Evolutionary conservation across 2,329 filamentous ascomycete genomes (phyloP).

Genomic region (Tolypocladium tundrense): DNA sequence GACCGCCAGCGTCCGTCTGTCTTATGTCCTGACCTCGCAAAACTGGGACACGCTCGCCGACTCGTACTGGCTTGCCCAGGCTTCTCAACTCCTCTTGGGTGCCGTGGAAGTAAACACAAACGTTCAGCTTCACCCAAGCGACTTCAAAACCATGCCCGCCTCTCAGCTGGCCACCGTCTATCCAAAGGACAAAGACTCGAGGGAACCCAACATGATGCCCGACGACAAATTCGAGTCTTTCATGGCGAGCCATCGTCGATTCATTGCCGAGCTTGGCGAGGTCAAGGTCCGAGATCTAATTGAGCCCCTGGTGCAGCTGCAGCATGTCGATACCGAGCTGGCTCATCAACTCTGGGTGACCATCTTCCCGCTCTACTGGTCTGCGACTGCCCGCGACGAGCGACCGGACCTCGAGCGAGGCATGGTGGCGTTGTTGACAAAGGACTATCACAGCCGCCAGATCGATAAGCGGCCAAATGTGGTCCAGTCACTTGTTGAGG

Average conservation of each 20-base stretch:
- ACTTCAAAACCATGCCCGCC: slow-evolving; percentile 68
- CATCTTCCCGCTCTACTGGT: slow-evolving; percentile 91
- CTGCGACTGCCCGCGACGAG: slow-evolving; percentile 76
- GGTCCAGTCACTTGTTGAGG: slow-evolving; percentile 82
- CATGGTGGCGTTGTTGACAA: slow-evolving; percentile 80
- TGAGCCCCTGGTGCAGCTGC: slow-evolving; percentile 82
- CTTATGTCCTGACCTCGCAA: slow-evolving; percentile 81
- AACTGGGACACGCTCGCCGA: slow-evolving; percentile 96
- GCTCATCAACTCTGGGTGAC: slow-evolving; percentile 85
- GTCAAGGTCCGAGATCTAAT: slow-evolving; percentile 82
- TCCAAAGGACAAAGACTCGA: slow-evolving; percentile 62
- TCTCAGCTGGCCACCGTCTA: slow-evolving; percentile 67
- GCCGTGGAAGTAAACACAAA: slow-evolving; percentile 77
- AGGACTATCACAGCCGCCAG: slow-evolving; percentile 90
- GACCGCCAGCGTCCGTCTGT: slow-evolving; percentile 76
- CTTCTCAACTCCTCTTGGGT: slow-evolving; percentile 84
- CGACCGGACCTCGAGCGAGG: slow-evolving; percentile 83
- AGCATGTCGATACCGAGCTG: slow-evolving; percentile 75
- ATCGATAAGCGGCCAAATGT: slow-evolving; percentile 94
- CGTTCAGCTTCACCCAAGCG: slow-evolving; percentile 69
- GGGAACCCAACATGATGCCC: slow-evolving; percentile 56
- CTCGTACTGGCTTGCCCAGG: slow-evolving; percentile 94
- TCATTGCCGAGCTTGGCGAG: slow-evolving; percentile 72
- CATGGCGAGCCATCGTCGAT: slow-evolving; percentile 69
- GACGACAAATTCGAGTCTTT: slow-evolving; percentile 78